Base-by-base conservation (phyloP, 139 green algal genomes). In the Edaphochlamys debaryana region DNA sequence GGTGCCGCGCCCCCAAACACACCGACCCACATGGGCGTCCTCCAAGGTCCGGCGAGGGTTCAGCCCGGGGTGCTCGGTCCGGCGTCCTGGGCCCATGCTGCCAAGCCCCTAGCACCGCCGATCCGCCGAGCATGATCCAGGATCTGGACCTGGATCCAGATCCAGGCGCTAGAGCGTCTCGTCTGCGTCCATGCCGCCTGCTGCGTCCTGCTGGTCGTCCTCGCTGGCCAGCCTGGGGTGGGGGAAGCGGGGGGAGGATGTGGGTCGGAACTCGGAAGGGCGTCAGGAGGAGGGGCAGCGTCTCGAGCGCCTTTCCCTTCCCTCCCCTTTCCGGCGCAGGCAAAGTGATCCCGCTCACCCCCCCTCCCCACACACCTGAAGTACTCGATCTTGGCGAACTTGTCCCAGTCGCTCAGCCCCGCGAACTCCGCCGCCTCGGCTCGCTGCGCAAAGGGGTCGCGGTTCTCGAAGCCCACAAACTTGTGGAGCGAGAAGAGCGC, bases 401-500 rank as follows among this genome's bases (percentile, higher is more conserved):
- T 89, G 74, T 96, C 93, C 94, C 93, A 96, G 25, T 95, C 92
- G 20, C 88, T 93, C 58, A 95, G 75, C 7, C 86, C 89, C 22
- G 87, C 86, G 34, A 87, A 88, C 85, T 97, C 94, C 56, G 79
- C 37, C 52, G 78, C 74, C 89, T 93, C 87, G 13, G 87, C 87
- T 5, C 91, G 77, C 80, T 87, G 68, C 7, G 89, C 89, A 69
- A 94, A 94, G 4, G 89, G 88, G 69, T 94, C 88, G 32, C 89
- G 90, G 63, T 97, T 99, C 89, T 99, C 97, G 79, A 97, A 99
- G 0, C 91, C 93, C n/a, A 99, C 92, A 86, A 99, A 99, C 90
- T 99, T 99, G 92, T 98, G 96, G 34, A 99, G 91, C 89, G 99
- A 99, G 95, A 99, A 99, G 1, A 99, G 89, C 40, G 98, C 94